Base-by-base conservation (phyloP, 257 asterid species). In the Nicotiana undulata region DNA sequence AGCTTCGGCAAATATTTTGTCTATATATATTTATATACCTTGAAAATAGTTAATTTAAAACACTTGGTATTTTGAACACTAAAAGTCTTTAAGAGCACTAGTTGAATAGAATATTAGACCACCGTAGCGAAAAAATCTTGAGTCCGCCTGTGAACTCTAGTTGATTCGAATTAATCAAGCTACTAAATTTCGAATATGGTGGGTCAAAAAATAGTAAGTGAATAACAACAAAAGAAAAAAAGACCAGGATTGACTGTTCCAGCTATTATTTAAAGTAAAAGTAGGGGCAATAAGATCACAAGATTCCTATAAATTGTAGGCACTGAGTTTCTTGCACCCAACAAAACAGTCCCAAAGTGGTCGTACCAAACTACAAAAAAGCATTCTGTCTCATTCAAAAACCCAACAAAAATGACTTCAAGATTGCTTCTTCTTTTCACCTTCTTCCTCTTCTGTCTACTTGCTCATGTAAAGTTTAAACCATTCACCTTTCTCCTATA, bases 361-460 rank as follows among this genome's bases (percentile, higher is more conserved):
- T 22, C 55, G 6, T 46, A 24, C 16, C 78, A 74, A 49, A 49
- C 16, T 15, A 74, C 44, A 74, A 72, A 34, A 13, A 49, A 72
- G 6, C 37, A 20, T 56, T 56, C 61, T 56, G 61, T 12, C 10
- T 46, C 60, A 72, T 72, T 46, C 78, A 13, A 72, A 8, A 37
- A 18, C n/a, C 10, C 9, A 31, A 12, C 11, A 63, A 81, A 81
- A 24, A 89, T 85, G 93, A 75, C 79, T 75, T 81, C 83, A 55
- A 90, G 91, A 51, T 58, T 80, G 60, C 83, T 92, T 49, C 83
- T 90, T 32, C 67, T 87, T 4, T 65, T 83, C 46, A 80, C 90
- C 18, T 66, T 92, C 37, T 81, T 90, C 20, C 75, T 89, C 86
- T 26, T 90, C 85, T 89, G 88, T 77, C 61, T 49, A 72, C 79